Evolutionary conservation across 768 basidiomycete genomes (phyloP), one percentile per base, ranked within the genome.

Genomic region (Leccinum incarnatum): DNA sequence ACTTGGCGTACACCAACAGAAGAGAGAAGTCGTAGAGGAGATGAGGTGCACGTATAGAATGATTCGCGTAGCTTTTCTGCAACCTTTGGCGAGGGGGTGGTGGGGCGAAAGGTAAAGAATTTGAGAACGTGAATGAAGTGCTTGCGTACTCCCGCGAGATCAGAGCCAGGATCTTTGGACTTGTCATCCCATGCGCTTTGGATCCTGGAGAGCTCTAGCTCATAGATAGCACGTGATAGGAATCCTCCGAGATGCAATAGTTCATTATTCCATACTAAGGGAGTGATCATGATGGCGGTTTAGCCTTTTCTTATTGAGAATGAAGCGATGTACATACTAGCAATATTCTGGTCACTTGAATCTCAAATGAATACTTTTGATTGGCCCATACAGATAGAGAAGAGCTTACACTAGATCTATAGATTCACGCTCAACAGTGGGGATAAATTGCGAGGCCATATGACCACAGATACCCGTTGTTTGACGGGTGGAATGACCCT

Each of bases 51-150:
- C 0, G 77, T 70, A 71, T 94, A 97, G 75, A 97, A 97, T 2
- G 88, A 84, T 1, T 78, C 73, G 67, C 91, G 86, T 55, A 95
- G 79, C n/a, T 82, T 71, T 14, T 72, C 74, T 0, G 91, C 85
- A 21, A 97, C 91, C 40, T 88, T 82, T 1, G 2, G 45, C 5
- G 45, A 91, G 1, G 95, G 95, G 0, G 94, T 94, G 48, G 62
- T 60, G 30, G 27, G n/a, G 15, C 36, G 17, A n/a, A 62, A 53
- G 2, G 55, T 34, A 36, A 62, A 62, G 53, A 62, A 62, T 36
- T 56, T 52, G 37, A 62, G 53, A 14, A 62, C 19, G 7, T 60
- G 53, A 3, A 54, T 25, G 30, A 54, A 54, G 7, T 21, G 54
- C 14, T 5, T 19, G 15, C 3, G 32, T 19, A 37, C 32, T 27